Conservation (phyloP, 805 yeast genomes). For the Danielia reshetovae region DNA sequence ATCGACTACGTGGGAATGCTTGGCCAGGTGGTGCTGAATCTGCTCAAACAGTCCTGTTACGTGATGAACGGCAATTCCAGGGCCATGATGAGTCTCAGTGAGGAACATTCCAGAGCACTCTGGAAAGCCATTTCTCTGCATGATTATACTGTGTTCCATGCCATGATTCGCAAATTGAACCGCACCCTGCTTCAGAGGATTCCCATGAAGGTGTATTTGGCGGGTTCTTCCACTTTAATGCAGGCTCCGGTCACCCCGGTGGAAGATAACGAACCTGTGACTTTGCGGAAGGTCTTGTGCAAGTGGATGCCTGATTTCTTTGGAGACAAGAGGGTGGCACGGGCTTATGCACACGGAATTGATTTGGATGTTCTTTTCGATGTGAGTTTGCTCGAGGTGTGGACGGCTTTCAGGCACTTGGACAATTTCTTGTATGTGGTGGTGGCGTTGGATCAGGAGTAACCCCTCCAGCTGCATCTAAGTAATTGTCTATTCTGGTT, state of each 20-base stretch:
- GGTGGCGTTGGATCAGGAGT: constrained; percentile 5
- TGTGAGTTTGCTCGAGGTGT: constrained; percentile 22
- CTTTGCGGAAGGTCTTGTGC: constrained; percentile 12
- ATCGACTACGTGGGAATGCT: constrained; percentile 29
- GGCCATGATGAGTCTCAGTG: constrained; percentile 72
- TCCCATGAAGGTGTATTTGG: constrained; percentile 48
- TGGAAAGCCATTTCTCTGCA: constrained; percentile 49
- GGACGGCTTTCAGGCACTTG: constrained; percentile 30
- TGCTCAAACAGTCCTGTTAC: constrained; percentile 76
- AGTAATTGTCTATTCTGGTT: constrained; percentile 7
- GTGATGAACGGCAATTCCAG: constrained; percentile 75
- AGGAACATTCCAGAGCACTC: constrained; percentile 51
- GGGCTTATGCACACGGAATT: constrained; percentile 32
- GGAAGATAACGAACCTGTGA: constrained; percentile 4
- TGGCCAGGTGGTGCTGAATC: constrained; percentile 64
- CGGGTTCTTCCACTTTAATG: constrained; percentile 32
- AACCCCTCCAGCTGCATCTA: no score
- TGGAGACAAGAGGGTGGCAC: constrained; percentile 4
- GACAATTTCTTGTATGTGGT: constrained; percentile 37
- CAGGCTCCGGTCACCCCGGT: constrained; percentile 25
- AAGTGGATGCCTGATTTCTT: constrained; percentile 13
- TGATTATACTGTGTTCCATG: constrained; percentile 25
- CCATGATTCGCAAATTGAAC: constrained; percentile 16
- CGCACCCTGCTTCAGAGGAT: constrained; percentile 26
- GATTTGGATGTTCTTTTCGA: constrained; percentile 15